Evolutionary conservation across 2,329 filamentous ascomycete genomes (phyloP).

Genomic region (Venturia asperata): DNA sequence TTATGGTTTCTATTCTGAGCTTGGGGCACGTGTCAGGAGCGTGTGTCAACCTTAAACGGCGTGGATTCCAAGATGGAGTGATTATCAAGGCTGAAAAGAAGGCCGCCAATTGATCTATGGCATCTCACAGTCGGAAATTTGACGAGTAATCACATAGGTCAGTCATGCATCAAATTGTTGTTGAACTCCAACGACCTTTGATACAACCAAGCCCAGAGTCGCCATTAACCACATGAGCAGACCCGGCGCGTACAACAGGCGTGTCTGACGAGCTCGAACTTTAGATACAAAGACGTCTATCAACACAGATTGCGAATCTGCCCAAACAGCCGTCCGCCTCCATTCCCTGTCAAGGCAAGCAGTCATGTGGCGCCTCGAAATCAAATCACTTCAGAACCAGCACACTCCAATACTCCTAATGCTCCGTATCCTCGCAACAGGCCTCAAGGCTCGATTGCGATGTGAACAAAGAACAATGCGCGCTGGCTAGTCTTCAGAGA

Average conservation of each 20-base stretch:
- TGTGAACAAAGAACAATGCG: not conserved
- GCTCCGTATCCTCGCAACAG: not conserved
- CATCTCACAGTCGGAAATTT: too few relatives aligned
- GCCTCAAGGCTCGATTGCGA: not conserved
- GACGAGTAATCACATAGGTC: too few relatives aligned
- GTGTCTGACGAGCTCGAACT: not conserved
- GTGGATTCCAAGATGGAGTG: not conserved
- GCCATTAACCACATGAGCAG: not conserved
- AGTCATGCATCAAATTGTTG: not conserved
- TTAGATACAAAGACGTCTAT: not conserved
- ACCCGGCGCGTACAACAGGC: not conserved
- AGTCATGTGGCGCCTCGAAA: not conserved
- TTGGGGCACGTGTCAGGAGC: slow-evolving; percentile 1
- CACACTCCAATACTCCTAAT: slow-evolving; percentile 4
- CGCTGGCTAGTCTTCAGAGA: not conserved
- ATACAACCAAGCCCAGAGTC: not conserved
- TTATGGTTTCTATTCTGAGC: not conserved
- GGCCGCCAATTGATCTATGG: too few relatives aligned
- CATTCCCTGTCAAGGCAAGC: not conserved
- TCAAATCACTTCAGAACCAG: not conserved
- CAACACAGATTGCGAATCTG: slow-evolving; percentile 6
- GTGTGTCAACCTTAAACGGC: not conserved
- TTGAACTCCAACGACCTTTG: not conserved
- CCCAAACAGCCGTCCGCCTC: slow-evolving; percentile 1
- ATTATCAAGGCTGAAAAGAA: not conserved